Base-by-base conservation (phyloP, 1,284 basidiomycete species). In the Volvariella volvacea region DNA sequence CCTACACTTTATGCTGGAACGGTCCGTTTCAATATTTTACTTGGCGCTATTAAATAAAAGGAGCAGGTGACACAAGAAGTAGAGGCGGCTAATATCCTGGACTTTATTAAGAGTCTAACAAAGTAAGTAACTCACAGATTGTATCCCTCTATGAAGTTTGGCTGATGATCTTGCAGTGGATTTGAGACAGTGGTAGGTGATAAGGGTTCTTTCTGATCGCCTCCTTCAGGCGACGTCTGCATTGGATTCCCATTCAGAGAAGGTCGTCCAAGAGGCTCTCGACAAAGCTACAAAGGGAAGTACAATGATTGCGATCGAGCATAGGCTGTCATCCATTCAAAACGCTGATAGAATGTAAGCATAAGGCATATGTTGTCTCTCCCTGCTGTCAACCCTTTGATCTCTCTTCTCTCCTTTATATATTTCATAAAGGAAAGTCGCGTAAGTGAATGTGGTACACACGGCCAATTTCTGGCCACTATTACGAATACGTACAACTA, bases 141-240 rank as follows among this genome's bases (percentile, higher is more conserved):
- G 9, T 8, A 42, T 22, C 3, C 10, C 12, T 28, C 6, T 6
- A 10, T 48, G n/a, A 42, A 44, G 50, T 22, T 43, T 41, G 36
- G 22, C 47, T 37, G 30, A 28, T 47, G 50, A 49, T 22, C 22
- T 31, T 20, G 34, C 4, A 82, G 78, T 50, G 90, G 90, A 42
- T 93, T 94, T 58, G 85, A 95, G 32, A 96, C 92, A 2, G 76
- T 91, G 55, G 90, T 95, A 43, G 95, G 95, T 50, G 89, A 91
- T 45, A 97, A 96, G 65, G 95, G 94, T 10, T 84, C 87, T 12
- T 28, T 28, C 6, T 6, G 25, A 6, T 28, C 6, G 6, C 25
- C 12, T 6, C 12, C 43, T 10, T n/a, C 45, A 65, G 63, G 92
- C 92, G 2, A 98, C 94, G 0, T 92, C 88, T 16, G 94, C 92